Base-by-base conservation (phyloP, 106 monocot species). In the Dendrobium huoshanense region DNA sequence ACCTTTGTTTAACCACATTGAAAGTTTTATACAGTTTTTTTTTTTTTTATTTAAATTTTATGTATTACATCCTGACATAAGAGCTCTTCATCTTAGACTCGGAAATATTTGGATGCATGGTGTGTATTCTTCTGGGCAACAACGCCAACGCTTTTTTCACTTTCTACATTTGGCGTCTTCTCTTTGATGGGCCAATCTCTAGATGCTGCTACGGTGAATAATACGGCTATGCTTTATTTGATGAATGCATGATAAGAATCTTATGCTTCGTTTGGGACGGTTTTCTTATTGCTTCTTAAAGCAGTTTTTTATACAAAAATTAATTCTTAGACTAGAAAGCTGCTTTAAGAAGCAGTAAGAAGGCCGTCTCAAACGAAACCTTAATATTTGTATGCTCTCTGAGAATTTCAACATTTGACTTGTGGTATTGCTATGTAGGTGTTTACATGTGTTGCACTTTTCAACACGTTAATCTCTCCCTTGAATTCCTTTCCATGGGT, bases 61-160 rank as follows among this genome's bases (percentile, higher is more conserved):
- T 78, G 45, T 11, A 37, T 41, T 67, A 22, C 24, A 37, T 83
- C 9, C n/a, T 22, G 48, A 51, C 25, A 68, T 72, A 1, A 27
- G 16, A 33, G 55, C 48, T 70, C 15, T 79, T 79, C 13, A 74
- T 44, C 49, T 19, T 65, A 99, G 98, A 95, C 92, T 80, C 81
- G 95, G 22, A 99, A 99, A 85, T 99, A 99, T 87, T 82, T 99
- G 86, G 98, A 99, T 85, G 98, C 98, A 16, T 99, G 95, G 95
- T 99, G 98, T 86, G 98, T 99, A 42, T 99, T 95, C 79, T 99
- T 99, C 77, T 99, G 98, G 98, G 98, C 98, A 77, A 99, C 95
- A 40, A 99, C 98, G 64, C 98, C 98, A 37, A 93, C 91, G 22
- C 86, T 99, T n/a, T 99, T 99, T 78, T 95, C 95, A 78, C 82